Evolutionary conservation across 495 filamentous ascomycete genomes (phyloP).

Genomic region (Neurospora terricola): DNA sequence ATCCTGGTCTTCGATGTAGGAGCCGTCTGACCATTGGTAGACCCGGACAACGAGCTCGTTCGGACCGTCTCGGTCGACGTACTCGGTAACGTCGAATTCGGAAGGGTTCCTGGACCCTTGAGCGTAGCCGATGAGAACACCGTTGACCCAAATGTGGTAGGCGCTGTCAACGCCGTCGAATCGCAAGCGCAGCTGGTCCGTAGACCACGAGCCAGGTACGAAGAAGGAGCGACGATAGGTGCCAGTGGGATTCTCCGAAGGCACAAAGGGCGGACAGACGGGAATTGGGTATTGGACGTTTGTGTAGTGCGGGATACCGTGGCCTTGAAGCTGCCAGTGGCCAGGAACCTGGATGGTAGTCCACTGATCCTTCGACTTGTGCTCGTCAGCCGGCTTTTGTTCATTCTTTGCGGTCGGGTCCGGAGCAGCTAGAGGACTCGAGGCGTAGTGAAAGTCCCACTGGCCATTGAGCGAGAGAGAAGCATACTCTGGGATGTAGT

Average conservation of each 20-base stretch:
- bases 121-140: slow-evolving; percentile 47
- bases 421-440: slow-evolving; percentile 38
- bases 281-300: slow-evolving; percentile 53
- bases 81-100: slow-evolving; percentile 49
- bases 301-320: slow-evolving; percentile 51
- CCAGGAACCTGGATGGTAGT: slow-evolving; percentile 47
- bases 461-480: slow-evolving; percentile 40
- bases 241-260: slow-evolving; percentile 51
- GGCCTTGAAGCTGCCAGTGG: slow-evolving; percentile 58
- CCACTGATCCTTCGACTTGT: slow-evolving; percentile 28
- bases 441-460: slow-evolving; percentile 50
- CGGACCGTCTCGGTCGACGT: slow-evolving; percentile 25
- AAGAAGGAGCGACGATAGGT: slow-evolving; percentile 47
- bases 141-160: slow-evolving; percentile 56
- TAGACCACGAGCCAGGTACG: slow-evolving; percentile 30
- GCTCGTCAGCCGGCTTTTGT: not conserved
- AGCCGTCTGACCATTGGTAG: slow-evolving; percentile 53
- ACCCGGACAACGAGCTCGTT: slow-evolving; percentile 50
- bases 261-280: slow-evolving; percentile 46
- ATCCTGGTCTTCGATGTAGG: slow-evolving; percentile 58
- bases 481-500: slow-evolving; percentile 36
- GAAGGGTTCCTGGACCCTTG: slow-evolving; percentile 54
- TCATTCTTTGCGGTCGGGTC: slow-evolving; percentile 19
- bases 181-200: slow-evolving; percentile 43
- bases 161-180: slow-evolving; percentile 62